A percentile compares a stretch with the other conserved stretches of the same genome.
These are phyloP conservation scores for Neurospora tetraspora DNA, from an alignment of 495 filamentous ascomycete genomes.

Conservation along the genomic window DNA sequence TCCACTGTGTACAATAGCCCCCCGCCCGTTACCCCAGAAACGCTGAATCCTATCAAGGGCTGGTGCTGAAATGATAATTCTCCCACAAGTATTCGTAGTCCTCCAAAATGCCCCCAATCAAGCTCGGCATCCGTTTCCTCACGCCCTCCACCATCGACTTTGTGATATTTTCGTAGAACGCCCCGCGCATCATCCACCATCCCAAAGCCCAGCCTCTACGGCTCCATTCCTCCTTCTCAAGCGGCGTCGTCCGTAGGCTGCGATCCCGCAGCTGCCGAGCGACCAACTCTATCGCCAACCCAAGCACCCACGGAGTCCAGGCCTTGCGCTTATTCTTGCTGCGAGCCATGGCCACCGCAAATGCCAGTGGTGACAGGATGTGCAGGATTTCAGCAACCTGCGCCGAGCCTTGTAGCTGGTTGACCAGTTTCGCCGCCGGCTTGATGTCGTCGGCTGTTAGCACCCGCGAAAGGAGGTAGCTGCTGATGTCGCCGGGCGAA, in stretches of 20 bases:
- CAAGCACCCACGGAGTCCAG: constrained; percentile 89
- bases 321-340: constrained; percentile 46
- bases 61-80: constrained; percentile 78
- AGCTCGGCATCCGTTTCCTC: constrained; percentile 61
- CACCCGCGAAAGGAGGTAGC: constrained; percentile 82
- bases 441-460: constrained; percentile 95
- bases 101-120: constrained; percentile 74
- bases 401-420: constrained; percentile 58
- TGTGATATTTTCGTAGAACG: constrained; percentile 90
- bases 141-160: constrained; percentile 67
- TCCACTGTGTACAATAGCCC: neutral
- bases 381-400: constrained; percentile 81
- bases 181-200: constrained; percentile 93
- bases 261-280: constrained; percentile 72
- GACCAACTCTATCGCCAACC: constrained; percentile 76
- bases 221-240: constrained; percentile 81
- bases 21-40: neutral
- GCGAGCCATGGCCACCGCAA: constrained; percentile 74
- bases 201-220: constrained; percentile 80
- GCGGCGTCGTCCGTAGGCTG: constrained; percentile 63
- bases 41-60: constrained; percentile 16
- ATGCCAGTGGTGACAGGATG: constrained; percentile 79
- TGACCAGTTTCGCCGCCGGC: constrained; percentile 70
- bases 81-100: constrained; percentile 98
- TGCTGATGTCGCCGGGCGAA: constrained; percentile 64